Conservation (phyloP, 192 early-diverging fungal species). For the Radiomyces spectabilis region DNA sequence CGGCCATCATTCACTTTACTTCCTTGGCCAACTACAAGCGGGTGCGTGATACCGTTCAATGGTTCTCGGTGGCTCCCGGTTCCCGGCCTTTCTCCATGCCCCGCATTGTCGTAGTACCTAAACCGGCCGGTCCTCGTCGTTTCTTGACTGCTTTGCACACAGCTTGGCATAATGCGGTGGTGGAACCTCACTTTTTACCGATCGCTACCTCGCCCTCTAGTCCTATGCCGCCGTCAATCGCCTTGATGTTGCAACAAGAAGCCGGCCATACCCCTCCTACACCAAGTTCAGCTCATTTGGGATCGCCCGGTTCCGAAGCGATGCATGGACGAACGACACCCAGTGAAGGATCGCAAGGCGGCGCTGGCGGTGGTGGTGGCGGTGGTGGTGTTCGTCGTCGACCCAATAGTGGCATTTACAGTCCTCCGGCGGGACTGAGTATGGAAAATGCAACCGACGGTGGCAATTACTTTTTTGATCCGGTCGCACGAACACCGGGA, state of each 20-base stretch:
- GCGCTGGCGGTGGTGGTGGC: too few relatives aligned
- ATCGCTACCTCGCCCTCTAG: conserved; percentile 53
- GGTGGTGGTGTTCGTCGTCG: too few relatives aligned
- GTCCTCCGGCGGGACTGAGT: too few relatives aligned
- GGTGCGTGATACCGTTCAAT: conserved; percentile 38
- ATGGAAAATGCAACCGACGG: too few relatives aligned
- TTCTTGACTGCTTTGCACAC: conserved; percentile 52
- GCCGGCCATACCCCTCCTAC: too few relatives aligned
- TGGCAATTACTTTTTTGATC: too few relatives aligned
- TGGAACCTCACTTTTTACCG: conserved; percentile 43
- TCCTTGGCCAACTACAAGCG: conserved; percentile 44
- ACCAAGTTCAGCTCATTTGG: too few relatives aligned
- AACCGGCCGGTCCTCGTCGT: conserved; percentile 53
- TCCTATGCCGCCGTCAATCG: conserved; percentile 8
- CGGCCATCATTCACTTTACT: conserved; percentile 51
- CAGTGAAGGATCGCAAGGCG: too few relatives aligned
- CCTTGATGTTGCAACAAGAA: background rate
- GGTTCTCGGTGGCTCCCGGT: conserved; percentile 7
- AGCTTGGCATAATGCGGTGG: conserved; percentile 39
- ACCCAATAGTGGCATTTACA: conserved; percentile 1
- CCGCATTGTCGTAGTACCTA: conserved; percentile 50
- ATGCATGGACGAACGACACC: too few relatives aligned
- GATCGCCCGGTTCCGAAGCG: too few relatives aligned
- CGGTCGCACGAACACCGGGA: too few relatives aligned
- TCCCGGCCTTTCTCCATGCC: conserved; percentile 24